phyloP scores from a whole-genome alignment of 2,329 filamentous ascomycete species.

The Chaetomium strumarium region DNA sequence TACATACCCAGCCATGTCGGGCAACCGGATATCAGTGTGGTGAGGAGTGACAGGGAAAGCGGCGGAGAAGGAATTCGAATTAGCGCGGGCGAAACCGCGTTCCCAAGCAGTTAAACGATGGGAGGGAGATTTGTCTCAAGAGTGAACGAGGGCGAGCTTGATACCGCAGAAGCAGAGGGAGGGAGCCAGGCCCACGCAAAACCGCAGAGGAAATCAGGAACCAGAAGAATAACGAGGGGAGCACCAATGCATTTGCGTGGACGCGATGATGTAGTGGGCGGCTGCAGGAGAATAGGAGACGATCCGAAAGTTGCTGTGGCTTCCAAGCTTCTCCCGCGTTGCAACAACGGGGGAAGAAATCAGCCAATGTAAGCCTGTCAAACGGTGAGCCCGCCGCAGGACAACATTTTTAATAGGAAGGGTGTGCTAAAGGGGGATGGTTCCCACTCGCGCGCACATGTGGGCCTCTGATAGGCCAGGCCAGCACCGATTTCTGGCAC shows the following conservation, averaged over 20 bases:
- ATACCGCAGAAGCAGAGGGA: not conserved
- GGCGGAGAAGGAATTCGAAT: not conserved
- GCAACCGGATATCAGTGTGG: not conserved
- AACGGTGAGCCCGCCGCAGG: conserved; percentile 16
- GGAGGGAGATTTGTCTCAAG: not conserved
- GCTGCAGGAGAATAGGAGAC: conserved; percentile 10
- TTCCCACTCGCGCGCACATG: conserved; percentile 9
- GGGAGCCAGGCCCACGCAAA: not conserved
- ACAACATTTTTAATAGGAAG: conserved; percentile 19
- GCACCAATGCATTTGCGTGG: conserved; percentile 18
- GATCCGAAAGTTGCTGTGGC: conserved; percentile 9
- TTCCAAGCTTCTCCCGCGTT: conserved; percentile 13
- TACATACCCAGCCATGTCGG: conserved; percentile 18
- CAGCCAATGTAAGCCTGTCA: conserved; percentile 18
- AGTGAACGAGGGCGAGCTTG: not conserved
- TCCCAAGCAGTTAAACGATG: not conserved
- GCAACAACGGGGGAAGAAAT: conserved; percentile 5
- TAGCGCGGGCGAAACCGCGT: conserved; percentile 1
- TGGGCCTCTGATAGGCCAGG: conserved; percentile 6
- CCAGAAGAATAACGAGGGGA: conserved; percentile 21
- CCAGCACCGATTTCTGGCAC: not conserved
- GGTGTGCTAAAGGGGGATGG: conserved; percentile 11
- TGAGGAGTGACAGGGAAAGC: not conserved
- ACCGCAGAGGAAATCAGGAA: not conserved
- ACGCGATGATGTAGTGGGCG: conserved; percentile 21